These are phyloP conservation scores for Rhizoclosmatium sp. DNA, from an alignment of 192 early-diverging fungal species.

Conservation along the genomic window DNA sequence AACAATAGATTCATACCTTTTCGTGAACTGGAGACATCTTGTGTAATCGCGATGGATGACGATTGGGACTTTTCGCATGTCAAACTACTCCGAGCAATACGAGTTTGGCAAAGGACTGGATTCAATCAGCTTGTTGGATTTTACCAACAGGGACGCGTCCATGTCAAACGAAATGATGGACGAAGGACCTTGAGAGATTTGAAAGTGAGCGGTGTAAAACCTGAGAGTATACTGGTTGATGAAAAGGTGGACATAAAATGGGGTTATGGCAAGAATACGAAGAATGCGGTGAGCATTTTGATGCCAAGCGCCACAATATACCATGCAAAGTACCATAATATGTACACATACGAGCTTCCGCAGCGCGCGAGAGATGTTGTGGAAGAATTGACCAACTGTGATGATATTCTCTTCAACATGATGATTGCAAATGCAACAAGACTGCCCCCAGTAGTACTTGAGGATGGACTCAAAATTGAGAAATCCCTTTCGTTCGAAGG, in stretches of 20 bases:
- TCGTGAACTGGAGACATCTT: conserved; percentile 22
- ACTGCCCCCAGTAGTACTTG: conserved; percentile 34
- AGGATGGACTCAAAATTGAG: conserved; percentile 13
- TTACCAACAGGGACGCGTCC: conserved; percentile 37
- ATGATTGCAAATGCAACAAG: conserved; percentile 43
- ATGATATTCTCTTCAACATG: conserved; percentile 49
- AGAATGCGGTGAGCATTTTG: conserved; percentile 28
- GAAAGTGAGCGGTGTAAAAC: not conserved
- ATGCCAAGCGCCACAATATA: conserved; percentile 43
- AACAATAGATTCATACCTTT: conserved; percentile 45
- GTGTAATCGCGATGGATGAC: conserved; percentile 46
- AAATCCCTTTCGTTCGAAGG: conserved; percentile 20
- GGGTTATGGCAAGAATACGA: conserved; percentile 17
- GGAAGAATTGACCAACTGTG: conserved; percentile 44
- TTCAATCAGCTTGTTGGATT: conserved; percentile 39
- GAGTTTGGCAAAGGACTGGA: conserved; percentile 33
- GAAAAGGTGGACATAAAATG: conserved; percentile 10
- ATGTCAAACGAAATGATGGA: not conserved
- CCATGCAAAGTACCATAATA: conserved; percentile 38
- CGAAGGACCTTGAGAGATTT: not conserved
- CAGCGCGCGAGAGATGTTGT: conserved; percentile 23
- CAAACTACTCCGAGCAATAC: conserved; percentile 33
- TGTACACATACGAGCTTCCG: conserved; percentile 34
- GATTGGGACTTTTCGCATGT: conserved; percentile 50
- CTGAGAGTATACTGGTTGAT: not conserved